Percentiles rank a stretch among this genome's conserved stretches.
These are phyloP conservation scores for Phytophthora vignae DNA, from an alignment of 352 stramenopile genomes.

Conservation along the genomic window DNA sequence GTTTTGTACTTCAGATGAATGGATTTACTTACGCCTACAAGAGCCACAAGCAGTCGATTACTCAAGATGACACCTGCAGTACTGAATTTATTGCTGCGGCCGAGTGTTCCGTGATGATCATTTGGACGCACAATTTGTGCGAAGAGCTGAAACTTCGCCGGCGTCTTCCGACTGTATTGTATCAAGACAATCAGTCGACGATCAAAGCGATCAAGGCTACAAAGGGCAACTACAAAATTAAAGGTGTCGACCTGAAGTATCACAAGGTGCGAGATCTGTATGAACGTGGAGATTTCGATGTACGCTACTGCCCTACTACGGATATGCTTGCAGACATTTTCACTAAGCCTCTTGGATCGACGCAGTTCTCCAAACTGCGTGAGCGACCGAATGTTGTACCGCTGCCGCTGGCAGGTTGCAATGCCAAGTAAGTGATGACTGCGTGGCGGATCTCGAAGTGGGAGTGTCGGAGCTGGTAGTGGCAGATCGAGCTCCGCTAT, in stretches of 20 bases:
- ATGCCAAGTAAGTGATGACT: too few species aligned
- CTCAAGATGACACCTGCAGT: slow-evolving; percentile 8
- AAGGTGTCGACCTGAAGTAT: too few species aligned
- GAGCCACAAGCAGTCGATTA: slow-evolving; percentile 10
- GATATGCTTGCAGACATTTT: slow-evolving; percentile 26
- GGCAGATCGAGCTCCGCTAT: too few species aligned
- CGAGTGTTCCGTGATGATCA: too few species aligned
- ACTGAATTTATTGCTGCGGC: not conserved
- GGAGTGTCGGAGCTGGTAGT: not conserved
- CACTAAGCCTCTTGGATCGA: slow-evolving; percentile 12
- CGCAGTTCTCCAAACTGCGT: slow-evolving; percentile 10
- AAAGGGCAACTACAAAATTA: slow-evolving; percentile 5
- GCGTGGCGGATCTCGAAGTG: not conserved
- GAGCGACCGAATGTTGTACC: slow-evolving; percentile 10
- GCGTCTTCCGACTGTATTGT: slow-evolving; percentile 7
- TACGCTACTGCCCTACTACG: slow-evolving; percentile 14
- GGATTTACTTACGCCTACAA: slow-evolving; percentile 19
- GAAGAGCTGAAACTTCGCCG: slow-evolving; percentile 10
- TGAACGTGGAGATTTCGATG: slow-evolving; percentile 13
- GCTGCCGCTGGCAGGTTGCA: not conserved
- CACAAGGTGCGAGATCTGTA: slow-evolving; percentile 3
- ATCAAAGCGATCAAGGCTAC: slow-evolving; percentile 14
- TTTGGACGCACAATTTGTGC: slow-evolving; percentile 7
- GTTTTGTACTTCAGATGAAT: not conserved
- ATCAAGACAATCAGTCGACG: slow-evolving; percentile 19